Evolutionary conservation across 495 filamentous ascomycete genomes (phyloP).

Genomic region (Sabuloglossum arenarium): DNA sequence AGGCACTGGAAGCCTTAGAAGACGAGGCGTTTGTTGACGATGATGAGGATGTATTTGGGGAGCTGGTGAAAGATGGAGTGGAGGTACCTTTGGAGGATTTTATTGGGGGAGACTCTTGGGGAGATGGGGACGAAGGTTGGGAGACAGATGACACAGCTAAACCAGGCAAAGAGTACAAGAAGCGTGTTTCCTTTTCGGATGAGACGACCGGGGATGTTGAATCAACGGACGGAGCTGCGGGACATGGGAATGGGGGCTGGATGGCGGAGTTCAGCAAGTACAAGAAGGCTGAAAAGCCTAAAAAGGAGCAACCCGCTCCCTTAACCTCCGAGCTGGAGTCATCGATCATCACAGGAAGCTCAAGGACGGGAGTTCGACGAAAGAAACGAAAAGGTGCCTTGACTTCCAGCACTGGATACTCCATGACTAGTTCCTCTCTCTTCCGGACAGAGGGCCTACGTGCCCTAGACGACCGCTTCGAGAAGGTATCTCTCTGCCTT

Average conservation of each 20-base stretch:
- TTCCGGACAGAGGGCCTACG: constrained; percentile 75
- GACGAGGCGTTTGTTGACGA: constrained; percentile 92
- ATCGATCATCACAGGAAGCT: constrained; percentile 60
- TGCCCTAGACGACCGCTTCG: constrained; percentile 75
- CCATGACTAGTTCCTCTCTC: constrained; percentile 88
- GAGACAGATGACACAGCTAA: constrained; percentile 82
- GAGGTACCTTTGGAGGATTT: constrained; percentile 55
- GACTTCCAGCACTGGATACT: constrained; percentile 76
- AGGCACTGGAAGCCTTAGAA: constrained; percentile 85
- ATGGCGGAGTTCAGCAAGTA: constrained; percentile 77
- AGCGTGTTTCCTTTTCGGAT: neutral
- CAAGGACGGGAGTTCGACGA: constrained; percentile 39
- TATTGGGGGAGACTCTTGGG: constrained; percentile 30
- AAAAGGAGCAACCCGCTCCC: constrained; percentile 20
- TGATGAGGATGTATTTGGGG: constrained; percentile 55
- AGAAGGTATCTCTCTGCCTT: constrained; percentile 23
- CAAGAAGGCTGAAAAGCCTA: constrained; percentile 49
- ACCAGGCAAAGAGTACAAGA: constrained; percentile 21
- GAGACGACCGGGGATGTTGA: constrained; percentile 20
- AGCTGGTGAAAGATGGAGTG: constrained; percentile 50
- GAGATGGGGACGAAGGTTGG: constrained; percentile 65
- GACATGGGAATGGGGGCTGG: constrained; percentile 42
- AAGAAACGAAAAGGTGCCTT: constrained; percentile 87
- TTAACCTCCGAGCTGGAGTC: constrained; percentile 44
- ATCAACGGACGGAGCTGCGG: constrained; percentile 20